Conservation (phyloP, 164 flowering plant species). For the Euptelea pleiosperma region DNA sequence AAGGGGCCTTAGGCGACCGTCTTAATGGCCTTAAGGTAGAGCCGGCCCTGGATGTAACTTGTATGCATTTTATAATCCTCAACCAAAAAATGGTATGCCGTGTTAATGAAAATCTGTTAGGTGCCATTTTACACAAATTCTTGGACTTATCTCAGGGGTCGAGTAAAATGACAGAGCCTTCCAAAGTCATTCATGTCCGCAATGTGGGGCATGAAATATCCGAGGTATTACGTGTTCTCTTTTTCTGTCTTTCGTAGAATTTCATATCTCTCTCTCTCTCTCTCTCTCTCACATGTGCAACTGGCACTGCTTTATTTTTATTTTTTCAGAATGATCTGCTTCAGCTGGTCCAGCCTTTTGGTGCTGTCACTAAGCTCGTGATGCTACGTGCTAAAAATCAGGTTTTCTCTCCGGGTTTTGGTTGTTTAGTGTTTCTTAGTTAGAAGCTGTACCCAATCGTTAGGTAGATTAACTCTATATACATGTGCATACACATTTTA, state of each 20-base stretch:
- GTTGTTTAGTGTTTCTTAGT: neutral
- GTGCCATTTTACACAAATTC: no score
- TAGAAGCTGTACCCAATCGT: no score
- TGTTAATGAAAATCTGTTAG: no score
- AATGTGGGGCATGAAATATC: conserved; percentile 97
- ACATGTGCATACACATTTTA: no score
- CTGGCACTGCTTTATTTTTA: no score
- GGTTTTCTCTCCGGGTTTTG: conserved; percentile 35
- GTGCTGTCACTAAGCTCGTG: conserved; percentile 80
- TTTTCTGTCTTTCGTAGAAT: neutral
- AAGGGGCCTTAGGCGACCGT: no score
- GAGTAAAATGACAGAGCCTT: conserved; percentile 77
- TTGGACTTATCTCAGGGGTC: conserved; percentile 25
- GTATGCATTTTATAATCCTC: no score
- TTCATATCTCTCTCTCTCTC: no score
- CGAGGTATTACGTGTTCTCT: conserved; percentile 51
- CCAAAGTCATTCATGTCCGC: conserved; percentile 95
- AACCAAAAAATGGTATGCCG: no score
- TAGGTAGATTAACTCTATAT: no score
- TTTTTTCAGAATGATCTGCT: conserved; percentile 78
- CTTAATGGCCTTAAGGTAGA: no score
- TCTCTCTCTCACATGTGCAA: neutral
- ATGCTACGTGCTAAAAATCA: conserved; percentile 98
- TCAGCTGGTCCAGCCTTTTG: conserved; percentile 93
- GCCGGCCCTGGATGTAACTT: no score